A percentile compares a stretch with the other conserved stretches of the same genome.
Conservation (phyloP, 2,329 filamentous ascomycete species). For the Paecilomyces sp. region DNA sequence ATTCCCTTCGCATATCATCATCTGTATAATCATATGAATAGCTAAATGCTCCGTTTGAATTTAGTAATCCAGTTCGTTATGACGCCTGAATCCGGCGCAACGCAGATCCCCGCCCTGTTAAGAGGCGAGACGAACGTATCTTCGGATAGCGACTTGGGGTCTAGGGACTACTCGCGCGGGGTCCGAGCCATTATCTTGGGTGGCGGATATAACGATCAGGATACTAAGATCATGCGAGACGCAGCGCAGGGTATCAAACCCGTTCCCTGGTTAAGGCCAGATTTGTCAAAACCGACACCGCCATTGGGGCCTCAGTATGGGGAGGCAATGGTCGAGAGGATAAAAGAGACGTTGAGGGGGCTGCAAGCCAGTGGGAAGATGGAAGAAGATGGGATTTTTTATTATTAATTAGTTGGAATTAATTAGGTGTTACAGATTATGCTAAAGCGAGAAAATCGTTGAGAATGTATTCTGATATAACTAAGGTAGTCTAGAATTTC, state of each 20-base stretch:
- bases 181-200: constrained; percentile 13
- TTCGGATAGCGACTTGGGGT: constrained; percentile 11
- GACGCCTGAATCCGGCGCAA: constrained; percentile 7
- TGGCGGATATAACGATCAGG: constrained; percentile 13
- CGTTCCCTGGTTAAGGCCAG: constrained; percentile 16
- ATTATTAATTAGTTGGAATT: neutral
- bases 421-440: neutral
- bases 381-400: neutral
- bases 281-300: constrained; percentile 12
- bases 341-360: neutral
- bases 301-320: constrained; percentile 15
- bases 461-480: neutral
- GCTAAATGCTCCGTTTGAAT: neutral
- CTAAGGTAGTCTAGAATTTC: neutral
- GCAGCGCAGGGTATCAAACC: constrained; percentile 8
- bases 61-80: constrained; percentile 18
- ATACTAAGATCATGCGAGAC: constrained; percentile 7
- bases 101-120: constrained; percentile 13
- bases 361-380: neutral
- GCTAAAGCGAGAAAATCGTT: neutral
- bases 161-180: constrained; percentile 12
- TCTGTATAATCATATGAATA: too few species aligned
- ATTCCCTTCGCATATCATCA: neutral
- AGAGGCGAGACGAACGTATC: constrained; percentile 7
- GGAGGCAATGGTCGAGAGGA: constrained; percentile 7